Base-by-base conservation (phyloP, 768 basidiomycete genomes). In the Rhizopogon sp. region DNA sequence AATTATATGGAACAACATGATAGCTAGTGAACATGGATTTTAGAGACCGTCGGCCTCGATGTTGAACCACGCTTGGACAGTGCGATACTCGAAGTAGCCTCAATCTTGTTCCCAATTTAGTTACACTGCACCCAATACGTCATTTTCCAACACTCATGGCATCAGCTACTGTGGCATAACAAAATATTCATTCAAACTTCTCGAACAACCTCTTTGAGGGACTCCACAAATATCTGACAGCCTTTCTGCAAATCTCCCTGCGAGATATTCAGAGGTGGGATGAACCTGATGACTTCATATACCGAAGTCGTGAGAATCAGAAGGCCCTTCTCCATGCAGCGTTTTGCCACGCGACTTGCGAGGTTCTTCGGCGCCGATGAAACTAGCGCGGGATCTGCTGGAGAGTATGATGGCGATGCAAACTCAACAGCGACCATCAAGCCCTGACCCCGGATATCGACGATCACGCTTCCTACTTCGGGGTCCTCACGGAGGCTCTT, bases 391-490 rank as follows among this genome's bases (percentile, higher is more conserved):
- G 78, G 74, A 63, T 84, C 86, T 63, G 74, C 74, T 28, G 70
- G 62, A n/a, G 80, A 76, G 49, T 74, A 78, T n/a, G 73, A 69
- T 0, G 90, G 81, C 6, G 84, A 82, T 2, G 80, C 80, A 61
- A 90, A 90, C 68, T 90, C 89, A 51, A 92, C 79, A 3, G 80
- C 93, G 53, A 91, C 78, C 95, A 97, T 98, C 56, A 98, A 76
- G 0, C 96, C 96, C 16, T 76, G 73, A 1, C 96, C 96, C 40
- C 96, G 87, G 28, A 98, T 81, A 66, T 98, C 95, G 46, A 91
- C 76, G 61, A 98, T 85, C 63, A 81, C 71, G 1, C 80, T 75
- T 2, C 65, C 66, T 45, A 90, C 64, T 37, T 66, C 66, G 2
- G 83, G 73, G 59, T 83, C 77, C n/a, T 74, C 60, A 52, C 79